Evolutionary conservation across 257 asterid species (phyloP), one percentile per base, ranked within the genome.

Genomic region (Salvia hispanica): DNA sequence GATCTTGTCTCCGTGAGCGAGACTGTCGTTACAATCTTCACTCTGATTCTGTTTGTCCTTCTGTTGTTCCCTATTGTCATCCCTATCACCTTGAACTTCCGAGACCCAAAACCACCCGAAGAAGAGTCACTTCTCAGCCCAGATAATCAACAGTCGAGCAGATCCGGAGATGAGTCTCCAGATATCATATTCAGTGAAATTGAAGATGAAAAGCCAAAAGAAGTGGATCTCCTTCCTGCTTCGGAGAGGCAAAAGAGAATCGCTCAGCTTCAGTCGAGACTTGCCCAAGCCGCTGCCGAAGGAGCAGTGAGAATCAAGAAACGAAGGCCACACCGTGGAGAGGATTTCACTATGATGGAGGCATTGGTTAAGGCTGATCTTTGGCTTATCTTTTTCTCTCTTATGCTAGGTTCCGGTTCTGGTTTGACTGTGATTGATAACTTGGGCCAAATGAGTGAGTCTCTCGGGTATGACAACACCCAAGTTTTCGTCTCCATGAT

Each of bases 211-310:
- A 82, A 60, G 65, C 83, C 88, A 0, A 82, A 80, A 54, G 88
- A 74, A 11, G 76, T 78, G 11, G 91, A 85, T 73, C 43, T 77
- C 73, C 88, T 82, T 53, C 79, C 84, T 1, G 84, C 78, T 50
- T 69, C 8, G 0, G 88, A 86, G 72, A 76, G 88, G 64, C 88
- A 80, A 1, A 84, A 80, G 82, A 75, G 87, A 64, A 84, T 82
- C 7, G 87, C 85, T 7, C 87, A 74, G 7, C 75, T 82, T 5
- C 89, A 82, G 64, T 28, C 82, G 2, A 81, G 62, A 64, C 78
- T 84, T 42, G 84, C 87, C 5, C 87, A 82, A 76, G 89, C 91
- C 6, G 95, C 94, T 21, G 94, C 94, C 2, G 87, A 77, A 72
- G 95, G 95, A 58, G 95, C 91, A 0, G 88, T 84, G 15, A 77